Base-by-base conservation (phyloP, 208 protist species). In the Acanthamoeba triangularis region DNA sequence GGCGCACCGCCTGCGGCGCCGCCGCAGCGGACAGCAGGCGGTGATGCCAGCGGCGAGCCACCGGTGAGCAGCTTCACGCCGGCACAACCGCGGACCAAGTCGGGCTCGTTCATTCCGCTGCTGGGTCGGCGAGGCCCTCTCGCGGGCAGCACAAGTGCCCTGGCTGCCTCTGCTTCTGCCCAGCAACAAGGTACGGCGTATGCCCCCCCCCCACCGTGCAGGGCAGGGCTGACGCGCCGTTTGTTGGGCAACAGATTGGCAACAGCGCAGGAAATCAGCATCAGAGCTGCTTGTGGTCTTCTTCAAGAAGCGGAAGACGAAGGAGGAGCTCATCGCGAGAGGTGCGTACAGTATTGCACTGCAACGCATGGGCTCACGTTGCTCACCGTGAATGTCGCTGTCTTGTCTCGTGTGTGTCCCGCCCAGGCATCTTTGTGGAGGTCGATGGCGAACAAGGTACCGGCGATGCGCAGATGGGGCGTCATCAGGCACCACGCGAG, bases 231-330 rank as follows among this genome's bases (percentile, higher is more conserved):
- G 20, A 78, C 16, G 14, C n/a, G n/a, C n/a, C n/a, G n/a, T n/a
- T n/a, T n/a, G n/a, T n/a, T n/a, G n/a, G n/a, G n/a, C 69, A 25
- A 6, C 35, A 35, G 78, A 85, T 85, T 85, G 78, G 78, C 7
- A 4, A 1, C 18, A 25, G 78, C 18, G 30, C 28, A 85, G 41
- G 28, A 59, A 54, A 28, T 35, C 37, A 0, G 78, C 56, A 41
- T 49, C 44, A 13, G 78, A 85, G 5, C 23, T 85, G 16, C 78
- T 85, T 6, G 11, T 35, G 13, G 49, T 35, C 7, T 85, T 85
- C 44, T 59, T 85, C 78, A 85, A 85, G 78, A 85, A 85, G 44
- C 6, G 78, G 44, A 85, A 85, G 78, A 85, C 78, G 44, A 85
- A 59, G 44, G 78, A 85, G 47, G 78, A 85, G 18, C 78, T 85